Evolutionary conservation across 192 early-diverging fungal species (phyloP).

Genomic region (Coemansia erecta): DNA sequence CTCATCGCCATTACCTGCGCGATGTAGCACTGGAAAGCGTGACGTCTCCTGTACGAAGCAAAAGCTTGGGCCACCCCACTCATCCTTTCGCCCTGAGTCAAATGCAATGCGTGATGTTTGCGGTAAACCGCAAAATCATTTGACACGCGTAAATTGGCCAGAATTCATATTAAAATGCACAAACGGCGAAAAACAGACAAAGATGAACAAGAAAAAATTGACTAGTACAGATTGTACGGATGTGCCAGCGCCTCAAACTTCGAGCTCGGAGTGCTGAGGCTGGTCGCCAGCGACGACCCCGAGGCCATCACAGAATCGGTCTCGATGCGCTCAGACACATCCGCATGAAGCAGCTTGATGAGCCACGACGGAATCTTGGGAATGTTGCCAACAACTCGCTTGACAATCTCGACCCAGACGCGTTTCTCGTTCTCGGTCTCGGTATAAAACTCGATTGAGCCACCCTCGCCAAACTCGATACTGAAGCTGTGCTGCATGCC

Average conservation of each 20-base stretch:
- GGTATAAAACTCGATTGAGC: slow-evolving; percentile 50
- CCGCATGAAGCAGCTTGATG: slow-evolving; percentile 52
- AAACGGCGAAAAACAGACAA: not conserved
- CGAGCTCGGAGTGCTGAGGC: slow-evolving; percentile 28
- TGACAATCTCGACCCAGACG: slow-evolving; percentile 48
- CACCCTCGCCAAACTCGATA: slow-evolving; percentile 51
- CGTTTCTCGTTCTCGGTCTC: slow-evolving; percentile 45
- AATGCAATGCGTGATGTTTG: not conserved
- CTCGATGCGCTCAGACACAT: slow-evolving; percentile 42
- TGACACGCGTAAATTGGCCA: not conserved
- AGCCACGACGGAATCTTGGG: slow-evolving; percentile 55
- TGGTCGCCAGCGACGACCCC: slow-evolving; percentile 29
- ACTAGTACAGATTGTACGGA: slow-evolving; percentile 12
- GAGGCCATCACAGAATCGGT: slow-evolving; percentile 12
- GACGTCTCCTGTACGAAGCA: not conserved
- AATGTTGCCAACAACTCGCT: slow-evolving; percentile 38
- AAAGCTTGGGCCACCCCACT: slow-evolving; percentile 6
- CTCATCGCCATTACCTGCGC: too few relatives aligned
- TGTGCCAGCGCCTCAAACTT: slow-evolving; percentile 34
- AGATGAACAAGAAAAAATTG: not conserved
- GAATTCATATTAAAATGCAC: not conserved
- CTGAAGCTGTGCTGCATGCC: slow-evolving; percentile 54
- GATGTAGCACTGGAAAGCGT: not conserved
- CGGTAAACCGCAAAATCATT: not conserved
- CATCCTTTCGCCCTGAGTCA: not conserved